phyloP scores from a whole-genome alignment of 306 rosid genomes.

The Fragaria ananassa region DNA sequence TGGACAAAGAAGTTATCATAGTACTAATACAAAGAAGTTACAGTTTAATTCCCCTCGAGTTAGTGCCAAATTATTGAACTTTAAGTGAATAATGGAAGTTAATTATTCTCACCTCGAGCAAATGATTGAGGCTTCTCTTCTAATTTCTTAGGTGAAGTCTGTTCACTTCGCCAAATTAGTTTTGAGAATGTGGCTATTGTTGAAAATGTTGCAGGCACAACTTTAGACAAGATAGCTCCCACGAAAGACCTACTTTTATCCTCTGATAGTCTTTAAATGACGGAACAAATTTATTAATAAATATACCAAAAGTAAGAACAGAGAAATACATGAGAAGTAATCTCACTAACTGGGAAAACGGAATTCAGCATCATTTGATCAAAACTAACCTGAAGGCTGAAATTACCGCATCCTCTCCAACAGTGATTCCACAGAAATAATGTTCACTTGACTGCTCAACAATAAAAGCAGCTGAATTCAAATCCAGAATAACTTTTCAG shows the following conservation, averaged over 20 bases:
- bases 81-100: background rate
- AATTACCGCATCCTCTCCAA: constrained; percentile 93
- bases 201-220: constrained; percentile 85
- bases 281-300: constrained; percentile 28
- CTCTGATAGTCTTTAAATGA: constrained; percentile 68
- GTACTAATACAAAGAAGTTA: background rate
- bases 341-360: background rate
- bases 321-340: constrained; percentile 9
- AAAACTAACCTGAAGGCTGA: constrained; percentile 88
- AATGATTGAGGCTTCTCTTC: constrained; percentile 68
- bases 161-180: constrained; percentile 81
- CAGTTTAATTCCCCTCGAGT: background rate
- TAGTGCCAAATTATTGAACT: background rate
- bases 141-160: constrained; percentile 51
- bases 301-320: constrained; percentile 12
- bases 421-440: constrained; percentile 89
- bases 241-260: constrained; percentile 84
- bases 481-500: constrained; percentile 83
- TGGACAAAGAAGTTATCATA: background rate
- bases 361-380: constrained; percentile 15
- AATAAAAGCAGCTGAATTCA: constrained; percentile 99
- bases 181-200: constrained; percentile 87
- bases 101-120: constrained; percentile 68
- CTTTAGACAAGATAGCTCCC: constrained; percentile 90
- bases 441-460: constrained; percentile 97